A percentile compares a stretch with the other conserved stretches of the same genome.
phyloP scores from a whole-genome alignment of 345 rosid genomes.

The Rhizophora mangle region DNA sequence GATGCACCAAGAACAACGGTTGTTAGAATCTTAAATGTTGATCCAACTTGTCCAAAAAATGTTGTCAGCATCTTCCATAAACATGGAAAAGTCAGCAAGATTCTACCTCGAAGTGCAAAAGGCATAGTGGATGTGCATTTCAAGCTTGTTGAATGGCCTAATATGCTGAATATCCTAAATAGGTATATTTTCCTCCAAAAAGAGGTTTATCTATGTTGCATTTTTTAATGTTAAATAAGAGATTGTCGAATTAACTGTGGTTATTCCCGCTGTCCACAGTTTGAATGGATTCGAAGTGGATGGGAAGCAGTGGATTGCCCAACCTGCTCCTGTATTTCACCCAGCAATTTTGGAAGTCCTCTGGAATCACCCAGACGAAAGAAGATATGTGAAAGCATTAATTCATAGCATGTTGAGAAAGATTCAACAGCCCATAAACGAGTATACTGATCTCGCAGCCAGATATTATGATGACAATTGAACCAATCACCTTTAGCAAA shows the following conservation, averaged over 20 bases:
- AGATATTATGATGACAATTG: no score
- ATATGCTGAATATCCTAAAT: conserved; percentile 41
- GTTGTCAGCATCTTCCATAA: conserved; percentile 5
- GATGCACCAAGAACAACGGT: conserved; percentile 50
- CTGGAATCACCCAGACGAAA: conserved; percentile 36
- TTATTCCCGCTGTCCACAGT: conserved; percentile 7
- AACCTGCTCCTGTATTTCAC: conserved; percentile 36
- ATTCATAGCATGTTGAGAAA: no score
- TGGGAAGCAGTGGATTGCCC: background rate
- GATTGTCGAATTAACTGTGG: no score
- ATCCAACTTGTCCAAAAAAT: no score
- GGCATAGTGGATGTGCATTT: conserved; percentile 27
- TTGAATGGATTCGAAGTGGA: conserved; percentile 34
- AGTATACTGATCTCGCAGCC: no score
- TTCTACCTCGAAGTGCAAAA: background rate
- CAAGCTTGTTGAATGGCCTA: conserved; percentile 40
- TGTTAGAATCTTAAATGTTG: conserved; percentile 31
- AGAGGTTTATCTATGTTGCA: no score
- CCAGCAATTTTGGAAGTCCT: conserved; percentile 28
- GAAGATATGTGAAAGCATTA: background rate
- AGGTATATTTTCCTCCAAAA: conserved; percentile 20
- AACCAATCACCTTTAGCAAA: no score
- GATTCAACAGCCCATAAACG: no score
- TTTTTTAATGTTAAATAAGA: no score
- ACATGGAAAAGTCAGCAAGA: conserved; percentile 19